Conservation (phyloP, 2,329 filamentous ascomycete genomes). For the Parasarocladium wereldwijsianum region DNA sequence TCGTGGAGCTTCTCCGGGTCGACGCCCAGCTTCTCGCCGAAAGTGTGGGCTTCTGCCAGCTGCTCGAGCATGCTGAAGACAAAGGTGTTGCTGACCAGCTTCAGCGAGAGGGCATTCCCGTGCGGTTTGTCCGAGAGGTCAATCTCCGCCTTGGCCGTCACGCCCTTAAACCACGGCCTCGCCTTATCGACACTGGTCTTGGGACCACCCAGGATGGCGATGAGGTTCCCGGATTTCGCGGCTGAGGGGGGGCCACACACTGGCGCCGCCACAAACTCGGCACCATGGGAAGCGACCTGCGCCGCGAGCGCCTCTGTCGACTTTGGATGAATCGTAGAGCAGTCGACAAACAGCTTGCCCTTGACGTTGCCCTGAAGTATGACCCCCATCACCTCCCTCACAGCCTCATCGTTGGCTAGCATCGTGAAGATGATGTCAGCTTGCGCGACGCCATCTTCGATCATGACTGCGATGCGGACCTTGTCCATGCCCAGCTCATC, state of each 20-base stretch:
- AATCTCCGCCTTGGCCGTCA: slow-evolving; percentile 54
- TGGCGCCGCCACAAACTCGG: slow-evolving; percentile 55
- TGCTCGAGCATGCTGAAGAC: slow-evolving; percentile 71
- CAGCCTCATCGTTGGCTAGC: slow-evolving; percentile 62
- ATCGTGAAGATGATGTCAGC: slow-evolving; percentile 75
- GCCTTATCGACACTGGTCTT: slow-evolving; percentile 44
- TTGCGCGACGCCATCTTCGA: slow-evolving; percentile 49
- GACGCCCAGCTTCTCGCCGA: slow-evolving; percentile 69
- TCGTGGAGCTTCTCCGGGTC: slow-evolving; percentile 55
- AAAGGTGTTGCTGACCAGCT: slow-evolving; percentile 79
- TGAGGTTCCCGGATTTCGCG: slow-evolving; percentile 55
- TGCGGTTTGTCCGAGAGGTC: slow-evolving; percentile 57
- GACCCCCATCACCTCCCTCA: slow-evolving; percentile 44
- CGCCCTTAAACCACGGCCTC: slow-evolving; percentile 56
- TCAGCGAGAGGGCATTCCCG: slow-evolving; percentile 55
- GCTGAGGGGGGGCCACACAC: slow-evolving; percentile 60
- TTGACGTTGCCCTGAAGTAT: slow-evolving; percentile 39
- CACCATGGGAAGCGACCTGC: slow-evolving; percentile 42
- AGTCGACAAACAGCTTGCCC: slow-evolving; percentile 73
- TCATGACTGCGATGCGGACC: slow-evolving; percentile 45
- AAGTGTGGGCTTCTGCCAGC: slow-evolving; percentile 60
- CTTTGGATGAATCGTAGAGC: slow-evolving; percentile 76
- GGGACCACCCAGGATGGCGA: slow-evolving; percentile 60
- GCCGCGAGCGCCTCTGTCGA: slow-evolving; percentile 55
- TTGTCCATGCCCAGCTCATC: slow-evolving; percentile 44